A percentile compares a stretch with the other conserved stretches of the same genome.
Conservation (phyloP, 495 filamentous ascomycete genomes). For the Podospora didyma region DNA sequence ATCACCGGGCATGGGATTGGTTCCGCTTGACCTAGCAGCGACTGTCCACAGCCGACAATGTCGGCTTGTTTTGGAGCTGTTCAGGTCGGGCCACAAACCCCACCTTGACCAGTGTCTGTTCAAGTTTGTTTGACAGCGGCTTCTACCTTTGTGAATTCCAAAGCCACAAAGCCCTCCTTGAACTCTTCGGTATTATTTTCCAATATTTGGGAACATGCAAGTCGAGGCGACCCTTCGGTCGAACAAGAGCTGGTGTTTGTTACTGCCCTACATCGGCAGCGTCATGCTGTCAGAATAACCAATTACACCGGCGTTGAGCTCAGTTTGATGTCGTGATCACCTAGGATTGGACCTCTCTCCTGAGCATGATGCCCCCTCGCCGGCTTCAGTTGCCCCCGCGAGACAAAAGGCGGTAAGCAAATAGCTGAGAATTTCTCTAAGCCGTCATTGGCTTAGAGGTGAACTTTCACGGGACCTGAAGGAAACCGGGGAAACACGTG, state of each 20-base stretch:
- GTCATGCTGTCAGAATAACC: not conserved
- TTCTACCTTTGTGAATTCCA: not conserved
- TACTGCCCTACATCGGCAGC: not conserved
- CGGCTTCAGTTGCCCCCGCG: not conserved
- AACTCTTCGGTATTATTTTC: not conserved
- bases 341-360: not conserved
- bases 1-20: not conserved
- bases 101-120: not conserved
- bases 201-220: not conserved
- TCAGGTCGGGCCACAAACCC: too few species aligned
- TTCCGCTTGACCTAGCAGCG: not conserved
- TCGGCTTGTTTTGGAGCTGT: not conserved
- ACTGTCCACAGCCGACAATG: not conserved
- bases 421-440: conserved; percentile 3
- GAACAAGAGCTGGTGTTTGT: not conserved
- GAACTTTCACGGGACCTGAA: conserved; percentile 4
- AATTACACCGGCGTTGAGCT: not conserved
- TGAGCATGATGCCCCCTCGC: not conserved
- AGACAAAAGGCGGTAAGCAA: conserved; percentile 10
- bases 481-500: conserved; percentile 20
- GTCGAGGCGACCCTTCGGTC: conserved; percentile 2
- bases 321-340: not conserved
- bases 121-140: not conserved
- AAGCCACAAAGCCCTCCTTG: not conserved
- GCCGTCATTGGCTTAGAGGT: conserved; percentile 4